Percentiles rank a stretch among this genome's conserved stretches.
Conservation (phyloP, 139 green algal genomes). For the Dunaliella primolecta region DNA sequence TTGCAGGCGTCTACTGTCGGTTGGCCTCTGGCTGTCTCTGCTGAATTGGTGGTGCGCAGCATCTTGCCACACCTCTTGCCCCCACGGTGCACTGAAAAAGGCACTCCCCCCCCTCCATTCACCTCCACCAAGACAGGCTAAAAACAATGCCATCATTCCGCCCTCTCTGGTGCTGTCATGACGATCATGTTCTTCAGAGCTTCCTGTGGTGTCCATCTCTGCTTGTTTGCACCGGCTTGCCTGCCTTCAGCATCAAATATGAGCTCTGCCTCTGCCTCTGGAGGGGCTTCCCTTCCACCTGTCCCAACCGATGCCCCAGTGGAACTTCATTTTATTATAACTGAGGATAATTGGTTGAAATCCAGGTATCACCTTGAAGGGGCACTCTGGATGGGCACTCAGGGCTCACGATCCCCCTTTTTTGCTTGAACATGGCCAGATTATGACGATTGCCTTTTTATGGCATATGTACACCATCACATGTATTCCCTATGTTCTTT, state of each 20-base stretch:
- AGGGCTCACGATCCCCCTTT: not conserved
- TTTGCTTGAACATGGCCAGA: not conserved
- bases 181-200: not conserved
- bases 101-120: not conserved
- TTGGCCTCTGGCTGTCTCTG: not conserved
- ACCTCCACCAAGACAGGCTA: not conserved
- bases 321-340: not conserved
- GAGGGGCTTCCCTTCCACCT: not conserved
- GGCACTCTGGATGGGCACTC: not conserved
- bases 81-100: not conserved
- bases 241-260: not conserved
- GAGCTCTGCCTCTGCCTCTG: not conserved
- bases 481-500: too few relatives aligned
- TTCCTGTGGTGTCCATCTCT: not conserved
- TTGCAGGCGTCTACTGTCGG: not conserved
- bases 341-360: not conserved
- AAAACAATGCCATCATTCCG: not conserved
- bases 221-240: not conserved
- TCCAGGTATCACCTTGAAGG: not conserved
- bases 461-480: not conserved
- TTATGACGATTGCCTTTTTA: too few relatives aligned
- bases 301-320: not conserved
- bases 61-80: not conserved
- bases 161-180: not conserved
- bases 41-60: not conserved